Evolutionary conservation across 129 eudicot species (phyloP), one percentile per base, ranked within the genome.

Genomic region (Cynara cardunculus): DNA sequence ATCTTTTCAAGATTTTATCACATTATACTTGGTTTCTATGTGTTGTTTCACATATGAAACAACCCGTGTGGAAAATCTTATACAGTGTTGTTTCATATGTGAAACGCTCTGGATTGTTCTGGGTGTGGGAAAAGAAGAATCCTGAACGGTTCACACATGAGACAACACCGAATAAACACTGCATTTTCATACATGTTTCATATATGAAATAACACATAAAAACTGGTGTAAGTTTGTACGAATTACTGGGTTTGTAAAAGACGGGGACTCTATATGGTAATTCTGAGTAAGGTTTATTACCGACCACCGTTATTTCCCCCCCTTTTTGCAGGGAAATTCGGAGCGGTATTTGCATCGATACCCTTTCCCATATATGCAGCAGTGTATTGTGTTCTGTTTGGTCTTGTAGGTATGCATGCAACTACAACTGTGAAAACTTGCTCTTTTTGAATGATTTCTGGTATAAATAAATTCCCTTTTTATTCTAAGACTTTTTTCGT

Each of bases 321-420:
- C 65, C 2, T 62, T 74, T 24, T 74, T 90, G 84, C 92, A 96
- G 99, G 99, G 39, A 96, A 96, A 87, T 96, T 96, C 80, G 99
- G 99, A 83, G 99, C 99, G 19, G 97, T 93, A 73, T 96, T 96
- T 87, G 99, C 99, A 71, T 96, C 98, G 0, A 96, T 96, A 71
- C 99, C 99, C 1, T 91, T 96, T 77, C 92, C 99, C 6, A 96
- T 96, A 85, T 96, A 83, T 59, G 99, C 99, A 21, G 99, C 98
- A 27, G 67, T 93, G 62, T 96, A 96, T 78, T 93, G 99, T 84
- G 82, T 96, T 87, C 95, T 96, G 14, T 96, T 96, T 71, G 98
- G 99, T 77, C 95, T 96, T 79, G 99, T 96, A 76, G 99, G 99
- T 96, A 86, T 61, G 96, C 61, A 86, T 61, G 96, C 61, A 34